Evolutionary conservation across 2,329 filamentous ascomycete genomes (phyloP).

Genomic region (Fonsecaea nubica): DNA sequence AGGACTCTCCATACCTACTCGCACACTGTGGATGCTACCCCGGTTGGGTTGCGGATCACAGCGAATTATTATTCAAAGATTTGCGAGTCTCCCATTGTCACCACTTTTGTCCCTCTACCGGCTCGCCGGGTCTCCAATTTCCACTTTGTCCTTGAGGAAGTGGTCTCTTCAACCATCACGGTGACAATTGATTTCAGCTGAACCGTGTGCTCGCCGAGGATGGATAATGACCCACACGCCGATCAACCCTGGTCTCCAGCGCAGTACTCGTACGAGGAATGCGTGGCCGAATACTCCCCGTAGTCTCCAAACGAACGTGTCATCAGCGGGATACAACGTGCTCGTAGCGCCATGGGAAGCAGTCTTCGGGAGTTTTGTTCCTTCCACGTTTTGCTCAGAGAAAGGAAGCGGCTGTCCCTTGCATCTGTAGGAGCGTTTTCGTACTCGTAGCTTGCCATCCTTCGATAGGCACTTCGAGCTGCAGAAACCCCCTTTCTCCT

Average conservation of each 20-base stretch:
- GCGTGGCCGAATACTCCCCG: not conserved
- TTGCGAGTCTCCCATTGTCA: not conserved
- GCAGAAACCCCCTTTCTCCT: slow-evolving; percentile 15
- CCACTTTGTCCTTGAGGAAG: not conserved
- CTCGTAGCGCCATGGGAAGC: too few relatives aligned
- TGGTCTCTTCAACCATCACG: not conserved
- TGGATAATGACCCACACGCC: slow-evolving; percentile 1
- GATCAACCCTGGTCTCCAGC: not conserved
- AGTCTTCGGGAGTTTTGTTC: not conserved
- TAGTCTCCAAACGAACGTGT: not conserved
- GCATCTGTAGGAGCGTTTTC: not conserved
- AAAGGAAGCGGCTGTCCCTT: not conserved
- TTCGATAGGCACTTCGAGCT: not conserved
- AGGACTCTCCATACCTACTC: not conserved
- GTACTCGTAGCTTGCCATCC: not conserved
- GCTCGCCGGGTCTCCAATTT: not conserved
- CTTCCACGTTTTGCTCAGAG: not conserved
- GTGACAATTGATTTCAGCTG: not conserved
- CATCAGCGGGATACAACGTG: not conserved
- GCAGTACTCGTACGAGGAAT: not conserved
- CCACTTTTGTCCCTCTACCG: not conserved
- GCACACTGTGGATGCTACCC: not conserved
- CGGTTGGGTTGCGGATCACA: not conserved
- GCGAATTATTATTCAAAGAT: not conserved
- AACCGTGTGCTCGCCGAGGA: not conserved